These are phyloP conservation scores for Parastagonospora nodorum DNA, from an alignment of 2,329 filamentous ascomycete species.

Conservation along the genomic window DNA sequence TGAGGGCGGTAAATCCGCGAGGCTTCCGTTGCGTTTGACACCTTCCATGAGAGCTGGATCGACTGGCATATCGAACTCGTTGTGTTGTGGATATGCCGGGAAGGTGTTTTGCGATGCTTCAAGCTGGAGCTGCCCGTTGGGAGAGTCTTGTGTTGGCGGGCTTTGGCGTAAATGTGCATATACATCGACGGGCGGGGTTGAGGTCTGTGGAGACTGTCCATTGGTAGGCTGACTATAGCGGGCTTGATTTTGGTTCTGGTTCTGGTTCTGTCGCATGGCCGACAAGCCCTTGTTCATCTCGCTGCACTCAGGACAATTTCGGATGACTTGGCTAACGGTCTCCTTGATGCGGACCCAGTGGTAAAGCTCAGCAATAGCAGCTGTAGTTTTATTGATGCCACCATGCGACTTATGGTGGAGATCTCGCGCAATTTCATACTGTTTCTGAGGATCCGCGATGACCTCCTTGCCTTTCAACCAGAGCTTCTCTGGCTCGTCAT, in stretches of 20 bases:
- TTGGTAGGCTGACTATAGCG: slow-evolving; percentile 7
- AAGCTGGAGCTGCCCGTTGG: slow-evolving; percentile 33
- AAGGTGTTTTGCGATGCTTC: slow-evolving; percentile 34
- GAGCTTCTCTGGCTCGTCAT: slow-evolving; percentile 62
- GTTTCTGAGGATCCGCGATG: slow-evolving; percentile 83
- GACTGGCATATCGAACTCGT: slow-evolving; percentile 59
- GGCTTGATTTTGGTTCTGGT: slow-evolving; percentile 12
- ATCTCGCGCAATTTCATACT: slow-evolving; percentile 84
- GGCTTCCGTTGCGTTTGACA: slow-evolving; percentile 15
- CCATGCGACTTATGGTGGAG: slow-evolving; percentile 79
- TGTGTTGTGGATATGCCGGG: slow-evolving; percentile 40
- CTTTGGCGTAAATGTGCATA: slow-evolving; percentile 9
- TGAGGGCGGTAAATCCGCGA: slow-evolving; percentile 41
- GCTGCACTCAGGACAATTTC: slow-evolving; percentile 88
- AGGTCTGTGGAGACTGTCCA: slow-evolving; percentile 12
- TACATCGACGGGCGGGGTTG: slow-evolving; percentile 13
- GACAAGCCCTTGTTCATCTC: slow-evolving; percentile 57
- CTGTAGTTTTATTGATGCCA: slow-evolving; percentile 98
- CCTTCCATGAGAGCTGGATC: slow-evolving; percentile 65
- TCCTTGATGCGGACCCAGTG: slow-evolving; percentile 99
- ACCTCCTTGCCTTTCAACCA: slow-evolving; percentile 99
- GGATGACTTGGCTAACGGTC: slow-evolving; percentile 92
- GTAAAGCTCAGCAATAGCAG: slow-evolving; percentile 88
- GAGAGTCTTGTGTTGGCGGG: slow-evolving; percentile 24
- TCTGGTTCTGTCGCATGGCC: slow-evolving; percentile 29